These are phyloP conservation scores for Crithidia fasciculata DNA, from an alignment of 208 protist species.

Conservation along the genomic window DNA sequence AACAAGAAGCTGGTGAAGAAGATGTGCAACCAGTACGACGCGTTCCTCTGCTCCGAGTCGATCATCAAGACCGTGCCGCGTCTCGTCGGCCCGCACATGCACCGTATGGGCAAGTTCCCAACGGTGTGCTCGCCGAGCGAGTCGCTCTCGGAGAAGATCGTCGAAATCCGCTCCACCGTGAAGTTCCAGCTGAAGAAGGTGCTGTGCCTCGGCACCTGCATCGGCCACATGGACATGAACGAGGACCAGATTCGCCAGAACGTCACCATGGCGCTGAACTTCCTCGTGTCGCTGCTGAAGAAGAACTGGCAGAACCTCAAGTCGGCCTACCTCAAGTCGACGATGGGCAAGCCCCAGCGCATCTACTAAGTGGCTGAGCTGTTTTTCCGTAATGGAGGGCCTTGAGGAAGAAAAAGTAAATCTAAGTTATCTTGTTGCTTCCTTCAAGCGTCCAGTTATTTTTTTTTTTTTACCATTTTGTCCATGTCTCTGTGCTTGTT, in stretches of 20 bases:
- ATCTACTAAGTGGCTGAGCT: slow-evolving; percentile 92
- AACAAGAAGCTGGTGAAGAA: slow-evolving; percentile 99
- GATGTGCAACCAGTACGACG: slow-evolving; percentile 98
- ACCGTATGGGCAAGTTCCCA: slow-evolving; percentile 99
- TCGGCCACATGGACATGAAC: slow-evolving; percentile 97
- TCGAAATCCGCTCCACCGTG: slow-evolving; percentile 95
- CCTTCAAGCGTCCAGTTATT: neutral
- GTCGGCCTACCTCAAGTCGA: slow-evolving; percentile 98
- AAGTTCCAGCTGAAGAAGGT: slow-evolving; percentile 99
- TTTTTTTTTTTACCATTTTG: neutral
- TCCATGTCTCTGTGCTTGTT: neutral
- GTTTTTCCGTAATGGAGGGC: neutral
- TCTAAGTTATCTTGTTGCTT: neutral
- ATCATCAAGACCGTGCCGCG: slow-evolving; percentile 98
- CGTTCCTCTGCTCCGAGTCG: slow-evolving; percentile 97
- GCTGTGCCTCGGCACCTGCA: slow-evolving; percentile 96
- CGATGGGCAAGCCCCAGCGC: slow-evolving; percentile 98
- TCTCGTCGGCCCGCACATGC: slow-evolving; percentile 97
- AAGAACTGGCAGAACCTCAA: slow-evolving; percentile 99
- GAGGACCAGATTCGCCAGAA: slow-evolving; percentile 97
- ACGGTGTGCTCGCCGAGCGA: slow-evolving; percentile 94
- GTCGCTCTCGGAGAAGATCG: slow-evolving; percentile 94
- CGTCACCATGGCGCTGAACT: slow-evolving; percentile 98
- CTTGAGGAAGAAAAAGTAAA: too few relatives aligned
- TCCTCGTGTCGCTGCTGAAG: slow-evolving; percentile 99